These are phyloP conservation scores for Solanum etuberosum DNA, from an alignment of 257 asterid species.

Conservation along the genomic window DNA sequence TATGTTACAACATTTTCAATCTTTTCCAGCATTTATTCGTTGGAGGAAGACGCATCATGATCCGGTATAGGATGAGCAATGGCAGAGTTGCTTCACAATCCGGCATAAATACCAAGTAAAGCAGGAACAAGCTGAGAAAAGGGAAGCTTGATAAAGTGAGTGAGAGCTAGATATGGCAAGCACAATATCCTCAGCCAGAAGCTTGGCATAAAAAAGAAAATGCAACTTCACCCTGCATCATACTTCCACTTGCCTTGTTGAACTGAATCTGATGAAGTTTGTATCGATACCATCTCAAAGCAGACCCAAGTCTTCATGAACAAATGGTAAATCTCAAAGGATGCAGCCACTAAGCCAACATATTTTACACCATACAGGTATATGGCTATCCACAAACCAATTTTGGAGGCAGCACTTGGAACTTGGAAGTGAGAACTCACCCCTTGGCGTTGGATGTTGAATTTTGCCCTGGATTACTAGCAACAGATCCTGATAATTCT, in stretches of 20 bases:
- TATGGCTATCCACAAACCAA: neutral
- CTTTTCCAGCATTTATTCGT: neutral
- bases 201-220: neutral
- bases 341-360: neutral
- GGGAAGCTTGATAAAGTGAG: neutral
- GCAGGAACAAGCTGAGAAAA: neutral
- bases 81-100: neutral
- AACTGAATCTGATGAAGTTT: neutral
- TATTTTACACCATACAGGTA: neutral
- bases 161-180: neutral
- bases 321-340: neutral
- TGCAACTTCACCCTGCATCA: neutral
- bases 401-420: neutral
- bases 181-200: neutral
- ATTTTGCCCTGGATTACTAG: neutral
- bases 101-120: neutral
- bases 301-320: neutral
- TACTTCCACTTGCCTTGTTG: neutral
- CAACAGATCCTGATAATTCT: neutral
- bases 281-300: neutral
- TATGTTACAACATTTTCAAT: neutral
- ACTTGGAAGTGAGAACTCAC: neutral
- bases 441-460: neutral
- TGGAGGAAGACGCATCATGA: neutral
- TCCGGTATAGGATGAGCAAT: neutral